Evolutionary conservation across 2,329 filamentous ascomycete species (phyloP).

Genomic region (Curvularia verruculosa): DNA sequence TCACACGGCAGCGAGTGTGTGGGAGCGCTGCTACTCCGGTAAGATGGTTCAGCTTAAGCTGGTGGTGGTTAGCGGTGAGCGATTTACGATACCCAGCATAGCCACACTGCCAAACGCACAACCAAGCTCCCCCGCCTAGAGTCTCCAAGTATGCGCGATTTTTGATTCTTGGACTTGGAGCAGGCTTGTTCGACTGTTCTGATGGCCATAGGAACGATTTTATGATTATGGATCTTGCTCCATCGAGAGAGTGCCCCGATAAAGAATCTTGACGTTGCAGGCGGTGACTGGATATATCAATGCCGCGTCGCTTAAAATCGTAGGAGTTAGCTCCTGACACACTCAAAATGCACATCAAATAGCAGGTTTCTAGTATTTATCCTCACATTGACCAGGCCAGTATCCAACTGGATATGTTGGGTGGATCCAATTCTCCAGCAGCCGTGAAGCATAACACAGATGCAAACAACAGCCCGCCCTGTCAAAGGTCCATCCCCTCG

Average conservation of each 20-base stretch:
- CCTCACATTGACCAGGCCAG: background rate
- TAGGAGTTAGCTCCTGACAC: background rate
- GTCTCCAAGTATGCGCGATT: conserved; percentile 12
- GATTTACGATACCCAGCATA: conserved; percentile 29
- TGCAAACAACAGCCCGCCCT: background rate
- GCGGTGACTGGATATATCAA: background rate
- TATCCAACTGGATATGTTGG: background rate
- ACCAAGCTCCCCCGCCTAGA: conserved; percentile 7
- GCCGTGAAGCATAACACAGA: background rate
- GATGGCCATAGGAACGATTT: background rate
- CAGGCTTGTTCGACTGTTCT: background rate
- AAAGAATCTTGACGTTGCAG: background rate
- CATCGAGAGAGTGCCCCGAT: background rate
- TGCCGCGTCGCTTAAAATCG: background rate
- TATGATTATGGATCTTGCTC: conserved; percentile 1
- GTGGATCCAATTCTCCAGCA: background rate
- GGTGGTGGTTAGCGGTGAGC: conserved; percentile 35
- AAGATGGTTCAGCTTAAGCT: conserved; percentile 22
- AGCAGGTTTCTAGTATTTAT: background rate
- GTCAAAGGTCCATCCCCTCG: background rate
- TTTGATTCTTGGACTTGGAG: conserved; percentile 2
- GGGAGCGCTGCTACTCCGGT: conserved; percentile 18
- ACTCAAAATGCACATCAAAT: background rate
- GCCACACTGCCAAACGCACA: conserved; percentile 20
- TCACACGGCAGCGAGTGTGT: conserved; percentile 12